Percentiles rank a stretch among this genome's conserved stretches.
Evolutionary conservation across 2,329 filamentous ascomycete species (phyloP).

Genomic region (Cladosporium sp.): DNA sequence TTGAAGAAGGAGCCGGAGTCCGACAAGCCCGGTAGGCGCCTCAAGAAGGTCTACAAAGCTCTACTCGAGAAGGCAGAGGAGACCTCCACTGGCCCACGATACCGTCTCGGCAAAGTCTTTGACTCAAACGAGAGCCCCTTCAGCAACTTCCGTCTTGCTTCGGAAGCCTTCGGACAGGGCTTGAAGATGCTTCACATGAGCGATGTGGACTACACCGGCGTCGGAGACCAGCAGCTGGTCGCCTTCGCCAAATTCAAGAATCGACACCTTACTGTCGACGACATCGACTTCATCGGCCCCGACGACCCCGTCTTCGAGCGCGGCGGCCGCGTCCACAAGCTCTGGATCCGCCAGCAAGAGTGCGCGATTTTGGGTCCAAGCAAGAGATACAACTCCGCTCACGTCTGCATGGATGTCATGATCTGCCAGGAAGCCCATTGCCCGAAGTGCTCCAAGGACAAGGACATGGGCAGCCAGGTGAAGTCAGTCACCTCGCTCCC

Average conservation of each 20-base stretch:
- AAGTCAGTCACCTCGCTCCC: background rate
- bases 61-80: background rate
- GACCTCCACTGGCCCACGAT: background rate
- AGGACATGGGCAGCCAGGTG: background rate
- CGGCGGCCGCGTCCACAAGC: conserved; percentile 3
- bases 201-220: background rate
- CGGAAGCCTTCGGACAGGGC: background rate
- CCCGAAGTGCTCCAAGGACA: background rate
- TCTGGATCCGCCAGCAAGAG: conserved; percentile 1
- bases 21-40: background rate
- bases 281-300: background rate
- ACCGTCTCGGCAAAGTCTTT: background rate
- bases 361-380: background rate
- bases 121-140: background rate
- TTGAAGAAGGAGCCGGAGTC: background rate
- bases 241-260: background rate
- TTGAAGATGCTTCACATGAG: background rate
- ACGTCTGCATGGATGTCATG: conserved; percentile 4
- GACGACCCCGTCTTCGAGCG: conserved; percentile 1
- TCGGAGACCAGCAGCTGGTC: background rate
- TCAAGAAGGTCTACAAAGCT: background rate
- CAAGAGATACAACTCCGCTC: background rate
- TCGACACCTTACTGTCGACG: background rate
- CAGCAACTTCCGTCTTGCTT: conserved; percentile 2
- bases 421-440: background rate